Percentiles rank a stretch among this genome's conserved stretches.
Evolutionary conservation across 140 eudicot genomes (phyloP).

Genomic region (Bidens hawaiensis): DNA sequence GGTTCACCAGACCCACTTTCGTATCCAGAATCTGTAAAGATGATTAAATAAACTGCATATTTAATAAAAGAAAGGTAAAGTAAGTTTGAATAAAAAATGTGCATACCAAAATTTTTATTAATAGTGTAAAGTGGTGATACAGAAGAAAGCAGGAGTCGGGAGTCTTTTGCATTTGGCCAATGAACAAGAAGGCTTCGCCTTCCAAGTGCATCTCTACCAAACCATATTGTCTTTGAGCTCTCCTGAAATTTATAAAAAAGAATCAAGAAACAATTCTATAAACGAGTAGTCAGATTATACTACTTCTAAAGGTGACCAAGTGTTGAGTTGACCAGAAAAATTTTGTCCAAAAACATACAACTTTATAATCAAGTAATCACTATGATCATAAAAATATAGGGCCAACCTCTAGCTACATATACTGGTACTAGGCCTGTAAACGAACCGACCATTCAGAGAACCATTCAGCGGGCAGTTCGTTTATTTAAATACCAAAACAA

Average conservation of each 20-base stretch:
- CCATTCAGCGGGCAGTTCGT: no score
- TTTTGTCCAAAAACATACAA: background rate
- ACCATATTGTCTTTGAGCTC: slow-evolving; percentile 74
- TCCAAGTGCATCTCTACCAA: slow-evolving; percentile 98
- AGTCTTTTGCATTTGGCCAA: slow-evolving; percentile 65
- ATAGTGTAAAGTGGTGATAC: slow-evolving; percentile 60
- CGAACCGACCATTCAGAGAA: no score
- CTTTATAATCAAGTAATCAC: background rate
- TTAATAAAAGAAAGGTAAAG: background rate
- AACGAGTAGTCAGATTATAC: slow-evolving; percentile 3
- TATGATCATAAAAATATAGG: background rate
- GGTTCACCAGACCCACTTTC: slow-evolving; percentile 25
- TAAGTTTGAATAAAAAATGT: background rate
- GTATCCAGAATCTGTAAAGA: slow-evolving; percentile 41
- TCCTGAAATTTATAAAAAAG: slow-evolving; percentile 31
- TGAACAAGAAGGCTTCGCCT: slow-evolving; percentile 95
- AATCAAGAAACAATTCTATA: slow-evolving; percentile 1
- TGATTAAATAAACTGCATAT: background rate
- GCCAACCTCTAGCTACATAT: background rate
- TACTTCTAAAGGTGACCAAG: background rate
- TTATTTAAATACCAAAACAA: no score
- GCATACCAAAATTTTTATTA: slow-evolving; percentile 26
- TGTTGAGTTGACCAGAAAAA: background rate
- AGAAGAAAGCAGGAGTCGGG: slow-evolving; percentile 75
- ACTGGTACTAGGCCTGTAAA: no score